Percentiles rank a stretch among this genome's conserved stretches.
Conservation (phyloP, 768 basidiomycete species). For the Lenzites betulinus region DNA sequence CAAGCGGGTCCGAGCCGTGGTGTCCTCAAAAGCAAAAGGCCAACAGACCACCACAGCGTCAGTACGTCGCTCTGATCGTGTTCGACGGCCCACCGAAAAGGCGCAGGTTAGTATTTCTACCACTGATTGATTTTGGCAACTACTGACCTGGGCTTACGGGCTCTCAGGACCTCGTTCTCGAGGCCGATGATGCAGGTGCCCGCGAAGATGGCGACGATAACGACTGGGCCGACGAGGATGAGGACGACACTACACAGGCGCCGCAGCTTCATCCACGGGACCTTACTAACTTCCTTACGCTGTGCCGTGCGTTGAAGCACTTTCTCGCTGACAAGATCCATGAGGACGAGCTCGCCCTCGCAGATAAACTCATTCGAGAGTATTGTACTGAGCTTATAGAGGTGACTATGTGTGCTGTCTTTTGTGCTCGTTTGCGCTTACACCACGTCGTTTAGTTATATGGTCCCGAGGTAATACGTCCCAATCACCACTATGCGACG, state of each 20-base stretch:
- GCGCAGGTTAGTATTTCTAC: too few relatives aligned
- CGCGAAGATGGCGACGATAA: neutral
- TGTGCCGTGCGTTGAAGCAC: constrained; percentile 2
- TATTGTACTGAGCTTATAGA: constrained; percentile 27
- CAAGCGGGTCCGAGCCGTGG: neutral
- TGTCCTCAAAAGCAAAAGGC: too few relatives aligned
- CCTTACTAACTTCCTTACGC: constrained; percentile 2
- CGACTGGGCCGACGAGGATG: neutral
- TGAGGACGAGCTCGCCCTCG: neutral
- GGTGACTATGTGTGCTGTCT: constrained; percentile 18
- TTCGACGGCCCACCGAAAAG: neutral
- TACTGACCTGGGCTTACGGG: too few relatives aligned
- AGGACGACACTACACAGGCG: neutral
- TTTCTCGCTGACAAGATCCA: constrained; percentile 11
- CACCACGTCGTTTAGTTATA: constrained; percentile 36
- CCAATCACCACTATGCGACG: constrained; percentile 41
- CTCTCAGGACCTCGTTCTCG: neutral
- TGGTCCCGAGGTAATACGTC: constrained; percentile 32
- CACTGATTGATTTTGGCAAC: too few relatives aligned
- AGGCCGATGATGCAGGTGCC: neutral
- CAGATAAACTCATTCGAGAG: constrained; percentile 26
- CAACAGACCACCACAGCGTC: too few relatives aligned
- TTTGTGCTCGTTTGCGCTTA: neutral
- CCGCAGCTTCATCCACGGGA: neutral
- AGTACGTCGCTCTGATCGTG: neutral